Conservation (phyloP, 805 yeast species). For the Pichia deserticola region DNA sequence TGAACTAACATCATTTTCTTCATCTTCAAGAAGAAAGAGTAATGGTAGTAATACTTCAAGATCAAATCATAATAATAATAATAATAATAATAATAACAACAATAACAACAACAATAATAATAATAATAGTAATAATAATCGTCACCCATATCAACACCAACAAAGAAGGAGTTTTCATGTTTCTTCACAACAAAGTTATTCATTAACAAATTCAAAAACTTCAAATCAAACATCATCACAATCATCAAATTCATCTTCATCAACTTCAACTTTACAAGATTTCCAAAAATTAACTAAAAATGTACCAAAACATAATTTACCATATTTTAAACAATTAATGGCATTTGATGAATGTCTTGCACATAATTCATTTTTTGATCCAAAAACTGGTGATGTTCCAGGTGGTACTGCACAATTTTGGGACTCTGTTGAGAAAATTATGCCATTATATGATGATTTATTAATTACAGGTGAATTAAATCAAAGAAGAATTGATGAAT, state of each 20-base stretch:
- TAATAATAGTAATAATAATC: neutral
- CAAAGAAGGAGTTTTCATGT: conserved; percentile 5
- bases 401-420: conserved; percentile 36
- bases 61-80: neutral
- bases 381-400: conserved; percentile 28
- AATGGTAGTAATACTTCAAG: neutral
- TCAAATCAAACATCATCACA: neutral
- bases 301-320: conserved; percentile 31
- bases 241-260: neutral
- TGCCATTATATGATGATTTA: conserved; percentile 43
- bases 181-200: neutral
- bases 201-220: neutral
- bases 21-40: neutral
- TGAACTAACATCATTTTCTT: neutral
- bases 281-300: conserved; percentile 11
- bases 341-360: conserved; percentile 45
- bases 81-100: neutral
- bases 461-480: conserved; percentile 40
- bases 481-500: conserved; percentile 35
- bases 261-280: conserved; percentile 4
- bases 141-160: neutral
- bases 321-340: conserved; percentile 42
- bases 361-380: conserved; percentile 28
- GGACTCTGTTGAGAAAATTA: conserved; percentile 42
- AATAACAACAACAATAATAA: neutral